These are phyloP conservation scores for Clarireedia paspali DNA, from an alignment of 2,329 filamentous ascomycete species.

Conservation along the genomic window DNA sequence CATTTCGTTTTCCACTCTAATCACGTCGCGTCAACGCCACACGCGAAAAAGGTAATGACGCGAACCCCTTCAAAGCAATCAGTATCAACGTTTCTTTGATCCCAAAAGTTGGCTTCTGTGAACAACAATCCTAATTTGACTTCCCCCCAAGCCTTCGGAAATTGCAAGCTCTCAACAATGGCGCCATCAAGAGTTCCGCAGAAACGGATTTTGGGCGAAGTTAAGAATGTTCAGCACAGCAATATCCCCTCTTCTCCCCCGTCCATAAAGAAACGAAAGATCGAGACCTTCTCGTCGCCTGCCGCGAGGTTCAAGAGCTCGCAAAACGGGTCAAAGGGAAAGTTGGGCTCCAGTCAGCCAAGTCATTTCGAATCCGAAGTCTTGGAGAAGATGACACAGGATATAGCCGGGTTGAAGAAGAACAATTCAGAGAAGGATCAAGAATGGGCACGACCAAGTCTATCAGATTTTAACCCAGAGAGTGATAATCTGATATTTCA, in stretches of 20 bases:
- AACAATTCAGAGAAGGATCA: slow-evolving; percentile 91
- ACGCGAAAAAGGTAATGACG: background rate
- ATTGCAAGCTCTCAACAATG: slow-evolving; percentile 18
- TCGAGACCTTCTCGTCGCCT: slow-evolving; percentile 53
- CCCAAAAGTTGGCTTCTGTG: background rate
- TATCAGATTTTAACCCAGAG: slow-evolving; percentile 54
- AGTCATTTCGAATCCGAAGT: slow-evolving; percentile 92
- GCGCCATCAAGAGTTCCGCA: slow-evolving; percentile 46
- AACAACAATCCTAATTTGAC: background rate
- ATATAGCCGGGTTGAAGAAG: slow-evolving; percentile 77
- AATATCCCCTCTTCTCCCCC: slow-evolving; percentile 44
- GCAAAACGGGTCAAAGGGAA: slow-evolving; percentile 53
- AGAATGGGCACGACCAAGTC: slow-evolving; percentile 67
- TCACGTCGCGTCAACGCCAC: slow-evolving; percentile 11
- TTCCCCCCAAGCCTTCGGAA: background rate
- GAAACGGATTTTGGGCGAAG: slow-evolving; percentile 66
- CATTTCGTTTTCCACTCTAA: slow-evolving; percentile 3
- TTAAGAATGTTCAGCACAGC: slow-evolving; percentile 50
- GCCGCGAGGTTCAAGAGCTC: slow-evolving; percentile 53
- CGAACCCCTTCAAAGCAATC: background rate
- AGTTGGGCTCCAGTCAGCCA: slow-evolving; percentile 64
- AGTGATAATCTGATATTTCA: slow-evolving; percentile 78
- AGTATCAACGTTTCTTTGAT: background rate
- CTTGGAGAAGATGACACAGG: slow-evolving; percentile 90
- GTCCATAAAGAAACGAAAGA: slow-evolving; percentile 69